A percentile compares a stretch with the other conserved stretches of the same genome.
phyloP scores from a whole-genome alignment of 1,284 basidiomycete species.

The Ustilago shanxiensis region DNA sequence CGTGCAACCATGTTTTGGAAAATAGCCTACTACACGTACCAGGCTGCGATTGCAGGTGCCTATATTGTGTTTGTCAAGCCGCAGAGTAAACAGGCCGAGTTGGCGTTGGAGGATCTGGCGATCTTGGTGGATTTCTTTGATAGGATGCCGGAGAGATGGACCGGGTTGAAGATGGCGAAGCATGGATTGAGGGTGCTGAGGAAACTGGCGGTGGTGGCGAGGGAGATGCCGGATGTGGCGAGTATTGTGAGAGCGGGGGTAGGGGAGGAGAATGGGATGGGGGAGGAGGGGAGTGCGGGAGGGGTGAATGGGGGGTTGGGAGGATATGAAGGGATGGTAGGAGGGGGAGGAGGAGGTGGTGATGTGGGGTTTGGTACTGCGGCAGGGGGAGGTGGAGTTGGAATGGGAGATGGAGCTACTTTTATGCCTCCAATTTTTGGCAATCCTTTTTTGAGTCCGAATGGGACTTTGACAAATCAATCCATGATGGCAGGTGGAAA shows the following conservation, averaged over 20 bases:
- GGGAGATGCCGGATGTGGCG: slow-evolving; percentile 40
- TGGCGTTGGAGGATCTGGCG: slow-evolving; percentile 40
- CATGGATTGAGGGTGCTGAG: slow-evolving; percentile 42
- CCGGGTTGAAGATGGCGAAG: slow-evolving; percentile 45
- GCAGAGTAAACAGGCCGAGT: slow-evolving; percentile 41
- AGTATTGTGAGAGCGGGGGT: slow-evolving; percentile 17
- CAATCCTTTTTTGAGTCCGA: neutral
- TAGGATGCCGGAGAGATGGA: slow-evolving; percentile 43
- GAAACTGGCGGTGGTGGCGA: slow-evolving; percentile 43
- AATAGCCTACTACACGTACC: slow-evolving; percentile 48
- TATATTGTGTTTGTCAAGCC: slow-evolving; percentile 44
- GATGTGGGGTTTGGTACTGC: neutral
- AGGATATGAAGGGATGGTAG: neutral
- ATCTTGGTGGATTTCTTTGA: slow-evolving; percentile 45
- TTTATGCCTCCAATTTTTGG: neutral
- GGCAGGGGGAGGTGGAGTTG: neutral
- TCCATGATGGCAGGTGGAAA: neutral
- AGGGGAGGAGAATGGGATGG: neutral
- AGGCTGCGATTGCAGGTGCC: slow-evolving; percentile 44
- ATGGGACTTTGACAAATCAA: neutral
- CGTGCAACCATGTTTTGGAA: slow-evolving; percentile 52
- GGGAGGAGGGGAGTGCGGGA: neutral
- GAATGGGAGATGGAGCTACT: neutral
- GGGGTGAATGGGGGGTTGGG: neutral
- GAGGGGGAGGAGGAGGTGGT: too few relatives aligned